Percentiles rank a stretch among this genome's conserved stretches.
Conservation (phyloP, 1,284 basidiomycete species). For the Tilletia horrida region DNA sequence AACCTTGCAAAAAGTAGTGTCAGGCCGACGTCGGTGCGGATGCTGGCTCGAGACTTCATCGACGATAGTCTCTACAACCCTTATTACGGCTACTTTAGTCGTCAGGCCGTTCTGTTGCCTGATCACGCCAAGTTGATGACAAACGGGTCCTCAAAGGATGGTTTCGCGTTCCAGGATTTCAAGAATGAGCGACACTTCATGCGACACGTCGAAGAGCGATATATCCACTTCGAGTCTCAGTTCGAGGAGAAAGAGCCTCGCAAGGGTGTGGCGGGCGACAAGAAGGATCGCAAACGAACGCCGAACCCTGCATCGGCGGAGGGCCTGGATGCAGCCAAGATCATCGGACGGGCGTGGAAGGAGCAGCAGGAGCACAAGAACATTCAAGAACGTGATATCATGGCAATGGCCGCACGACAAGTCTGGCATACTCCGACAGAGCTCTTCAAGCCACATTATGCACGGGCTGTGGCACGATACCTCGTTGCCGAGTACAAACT, state of each 20-base stretch:
- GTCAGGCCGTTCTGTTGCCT: conserved; percentile 50
- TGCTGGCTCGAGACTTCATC: conserved; percentile 94
- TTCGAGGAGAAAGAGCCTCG: conserved; percentile 21
- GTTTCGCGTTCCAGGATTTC: conserved; percentile 70
- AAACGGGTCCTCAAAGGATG: conserved; percentile 26
- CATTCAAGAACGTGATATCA: conserved; percentile 41
- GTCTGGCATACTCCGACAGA: conserved; percentile 99
- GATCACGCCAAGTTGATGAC: conserved; percentile 13
- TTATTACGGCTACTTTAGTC: conserved; percentile 85
- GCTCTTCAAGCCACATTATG: conserved; percentile 94
- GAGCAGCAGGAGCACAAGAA: conserved; percentile 40
- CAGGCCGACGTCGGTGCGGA: conserved; percentile 73
- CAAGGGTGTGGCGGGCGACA: neutral
- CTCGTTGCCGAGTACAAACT: conserved; percentile 82
- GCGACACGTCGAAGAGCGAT: conserved; percentile 69
- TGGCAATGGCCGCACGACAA: conserved; percentile 66
- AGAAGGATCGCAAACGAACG: too few species aligned
- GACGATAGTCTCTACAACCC: conserved; percentile 97
- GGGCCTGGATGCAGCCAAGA: conserved; percentile 36
- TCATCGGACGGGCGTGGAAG: conserved; percentile 40
- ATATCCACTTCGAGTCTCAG: conserved; percentile 45
- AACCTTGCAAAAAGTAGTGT: conserved; percentile 27
- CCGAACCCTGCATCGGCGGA: conserved; percentile 26
- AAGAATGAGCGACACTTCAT: conserved; percentile 74
- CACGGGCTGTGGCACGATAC: conserved; percentile 81